These are phyloP conservation scores for Torulaspora delbrueckii DNA, from an alignment of 805 yeast species.

Conservation along the genomic window DNA sequence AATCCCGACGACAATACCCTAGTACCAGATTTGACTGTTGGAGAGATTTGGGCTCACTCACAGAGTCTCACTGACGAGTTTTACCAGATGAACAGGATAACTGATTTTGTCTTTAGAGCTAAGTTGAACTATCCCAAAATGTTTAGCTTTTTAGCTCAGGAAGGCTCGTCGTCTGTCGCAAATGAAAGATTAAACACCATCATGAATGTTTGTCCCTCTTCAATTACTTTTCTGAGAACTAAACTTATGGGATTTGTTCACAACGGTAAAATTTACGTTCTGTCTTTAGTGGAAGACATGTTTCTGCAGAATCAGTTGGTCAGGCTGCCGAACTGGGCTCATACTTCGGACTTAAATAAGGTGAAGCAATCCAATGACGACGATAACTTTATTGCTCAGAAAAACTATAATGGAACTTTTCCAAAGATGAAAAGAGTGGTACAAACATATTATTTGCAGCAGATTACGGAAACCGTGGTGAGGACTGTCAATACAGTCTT, in stretches of 20 bases:
- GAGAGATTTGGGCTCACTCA: slow-evolving; percentile 97
- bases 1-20: slow-evolving; percentile 84
- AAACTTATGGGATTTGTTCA: slow-evolving; percentile 85
- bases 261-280: slow-evolving; percentile 79
- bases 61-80: slow-evolving; percentile 68
- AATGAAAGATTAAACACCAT: slow-evolving; percentile 28
- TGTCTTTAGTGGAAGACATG: slow-evolving; percentile 90
- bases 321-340: slow-evolving; percentile 35
- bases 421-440: slow-evolving; percentile 22
- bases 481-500: slow-evolving; percentile 73
- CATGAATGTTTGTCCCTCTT: slow-evolving; percentile 27
- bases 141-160: slow-evolving; percentile 15
- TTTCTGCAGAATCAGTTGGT: slow-evolving; percentile 54
- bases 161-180: slow-evolving; percentile 7
- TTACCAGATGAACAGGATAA: slow-evolving; percentile 34
- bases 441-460: slow-evolving; percentile 70
- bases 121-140: slow-evolving; percentile 31
- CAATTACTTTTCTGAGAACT: slow-evolving; percentile 63
- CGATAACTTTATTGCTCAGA: not conserved
- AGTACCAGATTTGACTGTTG: slow-evolving; percentile 73
- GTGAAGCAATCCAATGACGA: slow-evolving; percentile 11
- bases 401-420: not conserved
- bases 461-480: slow-evolving; percentile 77
- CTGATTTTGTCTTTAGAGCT: slow-evolving; percentile 36
- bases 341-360: slow-evolving; percentile 31